These are phyloP conservation scores for Lumnitzera littorea DNA, from an alignment of 345 rosid genomes.

Conservation along the genomic window DNA sequence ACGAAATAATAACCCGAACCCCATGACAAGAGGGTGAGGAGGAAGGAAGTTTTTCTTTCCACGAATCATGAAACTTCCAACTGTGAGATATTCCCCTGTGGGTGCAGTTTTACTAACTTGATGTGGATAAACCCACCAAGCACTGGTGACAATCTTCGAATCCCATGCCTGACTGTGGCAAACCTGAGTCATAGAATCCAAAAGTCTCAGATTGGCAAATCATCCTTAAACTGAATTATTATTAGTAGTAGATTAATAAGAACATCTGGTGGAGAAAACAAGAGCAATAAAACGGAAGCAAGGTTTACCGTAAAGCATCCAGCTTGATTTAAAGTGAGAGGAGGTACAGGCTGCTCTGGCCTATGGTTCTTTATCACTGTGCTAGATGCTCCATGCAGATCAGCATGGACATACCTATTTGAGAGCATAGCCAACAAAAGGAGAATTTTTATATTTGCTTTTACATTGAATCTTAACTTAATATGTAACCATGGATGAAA, in stretches of 20 bases:
- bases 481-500: background rate
- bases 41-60: conserved; percentile 98
- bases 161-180: conserved; percentile 99
- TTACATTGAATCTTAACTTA: conserved; percentile 3
- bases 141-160: conserved; percentile 95
- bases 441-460: background rate
- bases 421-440: background rate
- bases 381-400: conserved; percentile 96
- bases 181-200: conserved; percentile 43
- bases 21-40: conserved; percentile 97
- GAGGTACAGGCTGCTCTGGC: conserved; percentile 83
- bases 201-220: conserved; percentile 1
- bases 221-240: background rate
- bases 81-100: conserved; percentile 97
- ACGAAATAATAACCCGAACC: conserved; percentile 93
- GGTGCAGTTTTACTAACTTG: conserved; percentile 99
- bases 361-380: conserved; percentile 93
- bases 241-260: no score
- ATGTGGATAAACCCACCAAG: conserved; percentile 99
- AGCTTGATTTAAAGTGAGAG: conserved; percentile 93
- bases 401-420: conserved; percentile 92
- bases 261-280: no score
- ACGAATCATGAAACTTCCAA: conserved; percentile 98
- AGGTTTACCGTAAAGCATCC: conserved; percentile 82
- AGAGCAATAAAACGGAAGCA: conserved; percentile 6